phyloP scores from a whole-genome alignment of 1,139 yeast species.

The Arxiozyma slooffiae region DNA sequence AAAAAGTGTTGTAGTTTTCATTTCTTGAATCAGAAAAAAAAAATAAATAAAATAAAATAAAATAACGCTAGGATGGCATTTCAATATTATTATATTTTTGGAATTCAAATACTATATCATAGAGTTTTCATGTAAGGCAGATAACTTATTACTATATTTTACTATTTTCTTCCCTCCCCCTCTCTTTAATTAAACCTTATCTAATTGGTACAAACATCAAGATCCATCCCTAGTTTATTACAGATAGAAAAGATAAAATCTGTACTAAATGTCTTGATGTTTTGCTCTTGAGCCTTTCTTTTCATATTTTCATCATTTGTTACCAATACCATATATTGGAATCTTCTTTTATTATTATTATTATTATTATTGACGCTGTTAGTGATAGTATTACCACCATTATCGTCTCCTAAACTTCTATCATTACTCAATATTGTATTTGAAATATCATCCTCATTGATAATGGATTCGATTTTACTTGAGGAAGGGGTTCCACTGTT shows the following conservation, averaged over 20 bases:
- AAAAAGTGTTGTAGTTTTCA: no score
- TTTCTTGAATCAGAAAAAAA: no score
- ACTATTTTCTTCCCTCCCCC: neutral
- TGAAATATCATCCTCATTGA: neutral
- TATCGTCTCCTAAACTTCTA: neutral
- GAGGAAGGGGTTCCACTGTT: neutral
- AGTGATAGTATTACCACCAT: neutral
- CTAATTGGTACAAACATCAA: conserved; percentile 24
- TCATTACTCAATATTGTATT: neutral
- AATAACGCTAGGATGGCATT: no score
- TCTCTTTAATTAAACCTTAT: neutral
- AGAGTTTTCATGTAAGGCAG: neutral
- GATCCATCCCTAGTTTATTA: conserved; percentile 21
- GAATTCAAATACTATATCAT: neutral
- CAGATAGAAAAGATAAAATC: conserved; percentile 29
- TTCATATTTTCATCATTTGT: conserved; percentile 71
- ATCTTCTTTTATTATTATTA: conserved; percentile 21
- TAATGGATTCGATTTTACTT: neutral
- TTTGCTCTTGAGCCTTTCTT: conserved; percentile 51
- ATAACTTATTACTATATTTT: no score
- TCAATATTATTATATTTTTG: no score
- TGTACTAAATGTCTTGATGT: conserved; percentile 35
- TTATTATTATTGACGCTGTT: neutral
- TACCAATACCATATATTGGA: conserved; percentile 51
- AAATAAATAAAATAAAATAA: no score